These are phyloP conservation scores for Xanthoceras sorbifolium DNA, from an alignment of 345 rosid species.

Conservation along the genomic window DNA sequence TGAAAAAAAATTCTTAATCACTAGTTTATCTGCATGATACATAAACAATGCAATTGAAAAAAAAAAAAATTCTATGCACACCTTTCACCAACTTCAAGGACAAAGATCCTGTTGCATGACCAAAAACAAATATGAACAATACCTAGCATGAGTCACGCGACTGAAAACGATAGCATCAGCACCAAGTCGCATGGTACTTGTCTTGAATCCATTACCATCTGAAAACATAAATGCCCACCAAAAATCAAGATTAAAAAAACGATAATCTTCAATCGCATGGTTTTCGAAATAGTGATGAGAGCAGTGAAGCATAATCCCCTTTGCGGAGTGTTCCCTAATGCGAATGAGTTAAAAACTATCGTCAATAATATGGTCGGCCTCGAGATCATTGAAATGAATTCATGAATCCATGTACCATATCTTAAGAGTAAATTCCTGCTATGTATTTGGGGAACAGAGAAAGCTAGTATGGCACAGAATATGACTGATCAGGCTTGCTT, in stretches of 20 bases:
- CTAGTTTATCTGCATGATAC: neutral
- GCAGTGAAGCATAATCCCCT: neutral
- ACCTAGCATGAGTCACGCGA: slow-evolving; percentile 65
- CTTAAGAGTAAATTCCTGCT: neutral
- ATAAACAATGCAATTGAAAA: neutral
- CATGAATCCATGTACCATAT: neutral
- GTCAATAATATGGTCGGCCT: neutral
- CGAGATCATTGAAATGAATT: neutral
- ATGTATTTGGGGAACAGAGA: neutral
- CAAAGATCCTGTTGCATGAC: slow-evolving; percentile 4
- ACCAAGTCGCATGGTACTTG: slow-evolving; percentile 95
- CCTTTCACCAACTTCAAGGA: neutral
- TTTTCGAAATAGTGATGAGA: neutral
- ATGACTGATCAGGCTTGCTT: neutral
- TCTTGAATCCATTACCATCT: slow-evolving; percentile 99
- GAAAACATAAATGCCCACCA: slow-evolving; percentile 29
- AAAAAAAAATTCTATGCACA: neutral
- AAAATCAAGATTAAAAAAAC: slow-evolving; percentile 2
- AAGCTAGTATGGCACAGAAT: neutral
- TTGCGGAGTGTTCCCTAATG: neutral
- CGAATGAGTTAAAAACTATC: neutral
- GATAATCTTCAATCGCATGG: neutral
- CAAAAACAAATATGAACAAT: slow-evolving; percentile 19
- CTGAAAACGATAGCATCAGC: slow-evolving; percentile 88
- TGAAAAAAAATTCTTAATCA: neutral